Evolutionary conservation across 257 asterid genomes (phyloP), one percentile per base, ranked within the genome.

Genomic region (Solanum sitiens): DNA sequence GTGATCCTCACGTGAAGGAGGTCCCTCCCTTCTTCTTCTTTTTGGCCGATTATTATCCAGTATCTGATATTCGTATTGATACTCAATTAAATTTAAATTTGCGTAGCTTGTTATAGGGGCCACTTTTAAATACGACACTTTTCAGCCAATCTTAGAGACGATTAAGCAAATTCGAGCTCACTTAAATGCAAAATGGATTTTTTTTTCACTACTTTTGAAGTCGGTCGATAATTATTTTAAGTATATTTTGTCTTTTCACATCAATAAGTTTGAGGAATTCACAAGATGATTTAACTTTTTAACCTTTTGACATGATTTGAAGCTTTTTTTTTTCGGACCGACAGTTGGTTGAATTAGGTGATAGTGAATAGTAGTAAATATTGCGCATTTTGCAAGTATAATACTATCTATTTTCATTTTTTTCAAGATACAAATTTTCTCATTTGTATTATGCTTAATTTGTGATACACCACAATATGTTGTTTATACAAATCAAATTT

Each of bases 1-100:
- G 87, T 83, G 89, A 83, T n/a, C 5, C 40, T 71, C 85, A 84
- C 87, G 85, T 84, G 87, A 73, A 61, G 75, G 79, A 32, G 80
- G 77, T 47, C 87, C 89, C 76, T 37, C 18, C 13, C 7, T 61
- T 61, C 42, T 27, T 14, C 74, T 12, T 27, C 0, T 2, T 65
- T 68, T 65, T 65, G 14, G 11, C 0, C 1, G 32, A 23, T 15
- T n/a, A 20, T 59, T 4, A 9, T 1, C 0, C 1, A 0, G 0
- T 65, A 65, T 11, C 1, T n/a, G 9, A 12, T 67, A 25, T 67
- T 67, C 1, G 3, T 61, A 65, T 25, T 25, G 18, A 25, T 12
- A 0, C 3, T 65, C 8, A 11, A 25, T 25, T 11, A 25, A 67
- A 25, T 67, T 11, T 67, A 14, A 67, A 67, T 67, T 25, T 11